Conservation (phyloP, 2,329 filamentous ascomycete genomes). For the Colletotrichum cordylinicola region DNA sequence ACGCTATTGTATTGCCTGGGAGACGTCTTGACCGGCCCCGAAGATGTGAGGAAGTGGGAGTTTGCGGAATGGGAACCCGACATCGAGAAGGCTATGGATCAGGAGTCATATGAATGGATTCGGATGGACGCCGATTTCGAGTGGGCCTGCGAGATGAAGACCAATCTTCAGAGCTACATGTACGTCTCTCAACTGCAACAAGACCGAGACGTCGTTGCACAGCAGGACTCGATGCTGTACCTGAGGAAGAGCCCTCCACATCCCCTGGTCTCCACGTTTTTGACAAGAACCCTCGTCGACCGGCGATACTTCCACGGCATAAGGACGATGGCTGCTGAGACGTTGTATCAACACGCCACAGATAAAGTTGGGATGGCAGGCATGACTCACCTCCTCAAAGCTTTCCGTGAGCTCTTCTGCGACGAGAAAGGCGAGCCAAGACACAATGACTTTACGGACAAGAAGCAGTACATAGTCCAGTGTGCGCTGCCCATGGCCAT, state of each 20-base stretch:
- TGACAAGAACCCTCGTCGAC: slow-evolving; percentile 90
- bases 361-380: slow-evolving; percentile 77
- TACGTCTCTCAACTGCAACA: slow-evolving; percentile 97
- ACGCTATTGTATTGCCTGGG: slow-evolving; percentile 90
- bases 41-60: slow-evolving; percentile 84
- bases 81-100: slow-evolving; percentile 89
- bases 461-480: slow-evolving; percentile 84
- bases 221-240: slow-evolving; percentile 78
- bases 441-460: slow-evolving; percentile 91
- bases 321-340: slow-evolving; percentile 81
- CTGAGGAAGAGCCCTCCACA: slow-evolving; percentile 72
- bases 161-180: slow-evolving; percentile 93
- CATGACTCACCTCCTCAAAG: slow-evolving; percentile 81
- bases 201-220: slow-evolving; percentile 94
- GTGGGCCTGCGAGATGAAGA: slow-evolving; percentile 88
- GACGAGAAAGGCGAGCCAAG: slow-evolving; percentile 79
- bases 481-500: slow-evolving; percentile 84
- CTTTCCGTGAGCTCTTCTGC: slow-evolving; percentile 90
- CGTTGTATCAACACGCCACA: slow-evolving; percentile 78
- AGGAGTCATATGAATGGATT: slow-evolving; percentile 98
- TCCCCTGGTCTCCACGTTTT: slow-evolving; percentile 85
- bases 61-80: slow-evolving; percentile 89
- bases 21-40: slow-evolving; percentile 82
- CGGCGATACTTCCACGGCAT: slow-evolving; percentile 93
- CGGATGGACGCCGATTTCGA: slow-evolving; percentile 98